Evolutionary conservation across 108 stramenopile species (phyloP), one percentile per base, ranked within the genome.

Genomic region (Chaetoceros muelleri): DNA sequence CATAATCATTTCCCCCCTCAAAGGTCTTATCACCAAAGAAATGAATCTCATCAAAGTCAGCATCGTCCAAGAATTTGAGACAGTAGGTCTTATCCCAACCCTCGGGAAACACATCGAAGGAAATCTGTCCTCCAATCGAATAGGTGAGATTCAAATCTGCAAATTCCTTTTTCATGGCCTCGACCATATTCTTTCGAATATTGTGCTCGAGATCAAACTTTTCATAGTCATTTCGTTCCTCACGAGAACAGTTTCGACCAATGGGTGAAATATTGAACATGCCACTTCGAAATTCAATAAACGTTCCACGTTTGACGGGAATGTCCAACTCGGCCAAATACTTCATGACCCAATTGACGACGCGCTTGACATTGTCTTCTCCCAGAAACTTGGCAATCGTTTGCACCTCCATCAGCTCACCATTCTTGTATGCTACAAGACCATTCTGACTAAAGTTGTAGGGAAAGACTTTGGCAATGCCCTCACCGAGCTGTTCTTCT

Each of bases 31-130:
- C 99, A 5, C 99, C 99, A 63, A 98, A 99, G 69, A 99, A 99
- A 68, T 98, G 97, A 59, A 99, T 81, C 72, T 96, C 95, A 62
- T 99, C 96, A 76, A 85, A 99, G 62, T 95, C 95, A 21, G 44
- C 74, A 20, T 56, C 78, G 19, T 73, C 52, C 52, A 95, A 49
- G 73, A 73, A 95, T 40, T 75, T 69, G 49, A 99, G 79, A 75
- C 96, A 98, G 76, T 95, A 99, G 0, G 98, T 99, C 87, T 99
- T 99, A 76, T 99, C 97, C 98, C 98, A 99, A 2, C 98, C 97
- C 48, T 64, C 60, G 0, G 99, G 99, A 73, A 99, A 99, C 31
- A 91, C 76, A 73, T 99, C 99, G 60, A 99, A 99, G 19, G 92
- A 94, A 60, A 98, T 99, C 73, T 99, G 98, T 25, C 98, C 98